Conservation (phyloP, 305 asterid species). For the Fraxinus platypoda region DNA sequence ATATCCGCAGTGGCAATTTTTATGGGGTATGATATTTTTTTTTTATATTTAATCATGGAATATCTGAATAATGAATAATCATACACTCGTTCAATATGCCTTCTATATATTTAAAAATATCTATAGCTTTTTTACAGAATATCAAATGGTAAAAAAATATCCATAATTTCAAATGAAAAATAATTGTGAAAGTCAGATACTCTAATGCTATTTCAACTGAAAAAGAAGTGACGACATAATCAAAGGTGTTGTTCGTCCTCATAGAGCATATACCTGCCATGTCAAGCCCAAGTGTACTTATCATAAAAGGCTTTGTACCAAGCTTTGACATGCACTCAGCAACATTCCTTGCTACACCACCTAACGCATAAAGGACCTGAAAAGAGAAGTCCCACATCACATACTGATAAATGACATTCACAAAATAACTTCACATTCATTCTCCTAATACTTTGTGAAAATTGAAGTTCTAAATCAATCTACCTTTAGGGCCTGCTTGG, state of each 20-base stretch:
- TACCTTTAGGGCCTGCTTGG: neutral
- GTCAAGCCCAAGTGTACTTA: conserved; percentile 84
- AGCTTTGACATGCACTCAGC: conserved; percentile 92
- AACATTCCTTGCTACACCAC: conserved; percentile 95
- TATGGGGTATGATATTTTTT: neutral
- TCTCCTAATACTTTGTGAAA: neutral
- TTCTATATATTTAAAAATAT: neutral
- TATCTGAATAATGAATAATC: neutral
- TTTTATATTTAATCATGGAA: neutral
- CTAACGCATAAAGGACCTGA: conserved; percentile 69
- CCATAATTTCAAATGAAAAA: neutral
- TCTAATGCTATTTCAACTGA: neutral
- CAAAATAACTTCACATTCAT: neutral
- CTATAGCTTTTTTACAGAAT: neutral
- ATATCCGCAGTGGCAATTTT: neutral
- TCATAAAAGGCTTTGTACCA: conserved; percentile 79
- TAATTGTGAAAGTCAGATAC: neutral
- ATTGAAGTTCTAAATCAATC: neutral
- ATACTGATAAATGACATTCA: neutral
- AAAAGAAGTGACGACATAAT: neutral
- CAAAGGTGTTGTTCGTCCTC: conserved; percentile 11
- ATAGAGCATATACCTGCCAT: conserved; percentile 62
- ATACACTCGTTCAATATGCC: neutral
- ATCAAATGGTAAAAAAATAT: neutral
- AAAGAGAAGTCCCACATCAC: conserved; percentile 16